Conservation (phyloP, 768 basidiomycete genomes). For the Agaricus sinodeliciosus region DNA sequence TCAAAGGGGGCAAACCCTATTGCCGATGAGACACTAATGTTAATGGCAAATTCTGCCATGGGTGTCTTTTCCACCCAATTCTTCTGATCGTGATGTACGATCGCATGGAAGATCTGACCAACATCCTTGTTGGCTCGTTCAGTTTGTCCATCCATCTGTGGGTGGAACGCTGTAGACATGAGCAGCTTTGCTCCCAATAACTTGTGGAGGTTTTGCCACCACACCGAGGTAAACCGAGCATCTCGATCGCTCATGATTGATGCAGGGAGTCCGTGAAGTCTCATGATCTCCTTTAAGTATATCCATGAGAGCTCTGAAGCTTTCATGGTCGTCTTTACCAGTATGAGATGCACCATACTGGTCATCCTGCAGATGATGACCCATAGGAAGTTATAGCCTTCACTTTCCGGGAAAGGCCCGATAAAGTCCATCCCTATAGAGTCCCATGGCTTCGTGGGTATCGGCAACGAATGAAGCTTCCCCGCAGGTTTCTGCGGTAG, state of each 20-base stretch:
- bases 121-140: slow-evolving; percentile 22
- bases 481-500: slow-evolving; percentile 17
- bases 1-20: slow-evolving; percentile 31
- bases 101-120: slow-evolving; percentile 22
- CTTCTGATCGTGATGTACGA: slow-evolving; percentile 19
- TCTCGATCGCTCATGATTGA: slow-evolving; percentile 27
- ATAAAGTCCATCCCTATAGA: slow-evolving; percentile 35
- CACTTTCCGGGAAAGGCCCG: slow-evolving; percentile 23
- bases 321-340: slow-evolving; percentile 16
- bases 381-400: slow-evolving; percentile 22
- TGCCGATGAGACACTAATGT: slow-evolving; percentile 16
- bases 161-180: slow-evolving; percentile 34
- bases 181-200: slow-evolving; percentile 22
- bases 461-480: slow-evolving; percentile 21
- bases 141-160: slow-evolving; percentile 30
- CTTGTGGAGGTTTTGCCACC: slow-evolving; percentile 23
- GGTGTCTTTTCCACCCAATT: slow-evolving; percentile 26
- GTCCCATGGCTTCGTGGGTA: slow-evolving; percentile 26
- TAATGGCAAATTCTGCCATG: slow-evolving; percentile 30
- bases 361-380: slow-evolving; percentile 24
- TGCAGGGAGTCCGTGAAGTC: slow-evolving; percentile 23
- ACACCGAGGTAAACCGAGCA: slow-evolving; percentile 27
- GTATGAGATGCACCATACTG: slow-evolving; percentile 27
- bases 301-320: slow-evolving; percentile 24
- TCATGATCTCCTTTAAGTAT: slow-evolving; percentile 20